Conservation (phyloP, 352 stramenopile genomes). For the Pythium chondricola region DNA sequence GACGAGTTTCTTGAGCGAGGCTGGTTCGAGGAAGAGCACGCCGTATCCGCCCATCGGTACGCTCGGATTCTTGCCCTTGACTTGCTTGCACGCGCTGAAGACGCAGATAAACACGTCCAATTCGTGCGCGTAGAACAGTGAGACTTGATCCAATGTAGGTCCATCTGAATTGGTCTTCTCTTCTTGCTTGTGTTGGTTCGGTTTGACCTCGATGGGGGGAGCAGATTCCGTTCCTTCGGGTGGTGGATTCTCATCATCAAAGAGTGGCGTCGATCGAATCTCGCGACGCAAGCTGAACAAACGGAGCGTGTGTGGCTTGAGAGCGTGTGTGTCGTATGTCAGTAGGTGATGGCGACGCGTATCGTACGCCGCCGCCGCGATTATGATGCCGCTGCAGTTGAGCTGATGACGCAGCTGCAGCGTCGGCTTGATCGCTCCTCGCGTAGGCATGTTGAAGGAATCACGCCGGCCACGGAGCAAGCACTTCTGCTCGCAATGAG, state of each 20-base stretch:
- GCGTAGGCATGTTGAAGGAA: slow-evolving; percentile 3
- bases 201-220: too few species aligned
- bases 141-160: slow-evolving; percentile 15
- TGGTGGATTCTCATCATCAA: slow-evolving; percentile 26
- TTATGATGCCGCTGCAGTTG: slow-evolving; percentile 38
- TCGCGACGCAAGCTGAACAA: slow-evolving; percentile 71
- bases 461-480: background rate
- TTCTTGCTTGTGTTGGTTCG: too few species aligned
- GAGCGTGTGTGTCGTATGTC: slow-evolving; percentile 36
- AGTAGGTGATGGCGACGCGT: slow-evolving; percentile 61
- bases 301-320: slow-evolving; percentile 47
- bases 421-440: slow-evolving; percentile 27
- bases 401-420: slow-evolving; percentile 77
- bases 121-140: slow-evolving; percentile 32
- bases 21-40: slow-evolving; percentile 59
- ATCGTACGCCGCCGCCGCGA: slow-evolving; percentile 61
- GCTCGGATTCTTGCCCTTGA: background rate
- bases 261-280: slow-evolving; percentile 48
- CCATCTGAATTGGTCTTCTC: too few species aligned
- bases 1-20: slow-evolving; percentile 47
- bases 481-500: too few species aligned
- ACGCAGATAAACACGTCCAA: slow-evolving; percentile 64
- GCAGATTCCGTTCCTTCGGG: too few species aligned
- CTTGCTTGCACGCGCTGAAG: slow-evolving; percentile 26
- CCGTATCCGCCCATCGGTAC: slow-evolving; percentile 15